Evolutionary conservation across 2,329 filamentous ascomycete genomes (phyloP).

Genomic region (Hymenoscyphus albidus): DNA sequence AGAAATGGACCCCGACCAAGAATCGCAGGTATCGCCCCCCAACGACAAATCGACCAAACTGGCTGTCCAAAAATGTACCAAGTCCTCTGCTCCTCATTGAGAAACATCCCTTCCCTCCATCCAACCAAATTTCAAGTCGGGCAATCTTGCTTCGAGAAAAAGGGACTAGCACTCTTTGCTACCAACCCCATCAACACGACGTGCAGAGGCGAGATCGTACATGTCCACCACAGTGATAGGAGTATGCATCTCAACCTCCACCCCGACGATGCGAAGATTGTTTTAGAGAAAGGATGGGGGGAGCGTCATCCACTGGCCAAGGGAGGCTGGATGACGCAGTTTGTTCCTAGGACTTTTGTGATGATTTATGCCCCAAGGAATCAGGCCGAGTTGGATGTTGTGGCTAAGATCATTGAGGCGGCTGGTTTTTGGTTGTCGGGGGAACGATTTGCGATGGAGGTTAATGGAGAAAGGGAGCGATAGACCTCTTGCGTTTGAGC

Average conservation of each 20-base stretch:
- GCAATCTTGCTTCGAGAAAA: constrained; percentile 76
- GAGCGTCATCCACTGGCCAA: constrained; percentile 65
- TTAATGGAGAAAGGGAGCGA: constrained; percentile 5
- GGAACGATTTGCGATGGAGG: constrained; percentile 23
- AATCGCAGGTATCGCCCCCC: constrained; percentile 74
- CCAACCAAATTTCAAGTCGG: constrained; percentile 54
- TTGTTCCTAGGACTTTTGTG: constrained; percentile 70
- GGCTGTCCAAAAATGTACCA: constrained; percentile 51
- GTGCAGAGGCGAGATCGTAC: constrained; percentile 76
- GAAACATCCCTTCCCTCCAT: constrained; percentile 45
- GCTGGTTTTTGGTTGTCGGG: constrained; percentile 63
- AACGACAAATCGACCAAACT: constrained; percentile 71
- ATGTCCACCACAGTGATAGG: constrained; percentile 73
- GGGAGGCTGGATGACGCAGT: constrained; percentile 61
- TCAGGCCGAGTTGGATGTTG: constrained; percentile 61
- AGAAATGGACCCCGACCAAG: constrained; percentile 61
- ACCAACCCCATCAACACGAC: constrained; percentile 62
- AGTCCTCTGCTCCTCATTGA: constrained; percentile 51
- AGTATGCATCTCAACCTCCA: constrained; percentile 78
- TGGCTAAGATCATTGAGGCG: constrained; percentile 68
- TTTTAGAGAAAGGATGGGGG: constrained; percentile 75
- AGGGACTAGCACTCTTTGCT: constrained; percentile 73
- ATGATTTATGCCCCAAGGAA: constrained; percentile 79
- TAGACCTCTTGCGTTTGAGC: not conserved
- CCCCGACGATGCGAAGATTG: constrained; percentile 68